Evolutionary conservation across 257 asterid genomes (phyloP), one percentile per base, ranked within the genome.

Genomic region (Solanum piurae): DNA sequence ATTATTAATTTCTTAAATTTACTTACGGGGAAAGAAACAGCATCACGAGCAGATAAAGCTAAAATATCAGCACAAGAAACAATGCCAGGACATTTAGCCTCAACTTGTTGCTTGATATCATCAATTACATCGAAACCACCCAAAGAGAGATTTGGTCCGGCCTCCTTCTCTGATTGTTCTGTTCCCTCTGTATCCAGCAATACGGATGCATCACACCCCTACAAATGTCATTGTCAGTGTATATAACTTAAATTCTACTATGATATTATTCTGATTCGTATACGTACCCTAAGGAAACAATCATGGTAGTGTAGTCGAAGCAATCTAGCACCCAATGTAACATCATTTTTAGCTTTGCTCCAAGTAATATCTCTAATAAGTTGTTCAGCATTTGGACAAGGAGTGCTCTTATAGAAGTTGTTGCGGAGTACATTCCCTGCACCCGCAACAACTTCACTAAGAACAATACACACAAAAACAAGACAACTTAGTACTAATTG

Each of bases 141-240:
- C 52, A 91, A 14, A 16, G 80, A 58, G 36, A 38, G 58, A 69
- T 90, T 91, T 36, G 88, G 93, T 12, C 31, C 31, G 12, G 92
- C 92, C 11, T 42, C 88, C 72, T 89, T 91, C 79, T 90, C 90
- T 4, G 86, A 62, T 10, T 73, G 31, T 64, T 79, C 89, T 9
- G 83, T 73, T 14, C 76, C 11, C 8, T 68, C 83, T 25, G 87
- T 55, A 38, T 90, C 92, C 6, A 90, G 37, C 14, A 90, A 85
- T 82, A 91, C n/a, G 9, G 93, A 91, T 46, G 77, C 91, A 87
- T 91, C 91, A 68, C 92, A 91, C 7, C 93, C 92, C 92, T 89
- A 36, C 42, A 84, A 75, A 12, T 27, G 64, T 79, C 11, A 25
- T 0, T 18, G 29, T 34, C 2, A 20, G 12, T 12, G 12, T n/a